Conservation (phyloP, 352 stramenopile genomes). For the Pythium vanterpoolii region DNA sequence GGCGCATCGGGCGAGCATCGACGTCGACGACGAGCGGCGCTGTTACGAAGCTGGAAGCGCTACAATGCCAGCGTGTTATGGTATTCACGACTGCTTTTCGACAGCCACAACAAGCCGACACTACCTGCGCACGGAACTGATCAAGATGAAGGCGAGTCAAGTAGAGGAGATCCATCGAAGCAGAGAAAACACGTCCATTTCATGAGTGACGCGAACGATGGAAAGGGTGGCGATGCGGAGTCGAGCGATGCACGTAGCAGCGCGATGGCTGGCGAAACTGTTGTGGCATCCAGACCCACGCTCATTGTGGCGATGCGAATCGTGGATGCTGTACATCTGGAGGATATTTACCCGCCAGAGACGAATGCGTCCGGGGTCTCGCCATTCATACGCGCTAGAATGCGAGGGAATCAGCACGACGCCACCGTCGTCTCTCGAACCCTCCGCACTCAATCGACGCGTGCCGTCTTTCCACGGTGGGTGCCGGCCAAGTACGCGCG, state of each 20-base stretch:
- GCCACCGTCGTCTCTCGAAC: neutral
- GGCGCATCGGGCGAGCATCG: slow-evolving; percentile 71
- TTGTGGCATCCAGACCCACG: neutral
- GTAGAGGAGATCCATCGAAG: slow-evolving; percentile 6
- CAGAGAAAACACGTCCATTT: slow-evolving; percentile 71
- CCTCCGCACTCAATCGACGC: slow-evolving; percentile 24
- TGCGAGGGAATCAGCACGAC: slow-evolving; percentile 6
- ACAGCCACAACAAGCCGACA: slow-evolving; percentile 15
- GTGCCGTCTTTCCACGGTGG: slow-evolving; percentile 63
- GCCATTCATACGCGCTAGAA: slow-evolving; percentile 19
- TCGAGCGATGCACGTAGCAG: neutral
- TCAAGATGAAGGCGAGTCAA: neutral
- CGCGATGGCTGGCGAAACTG: neutral
- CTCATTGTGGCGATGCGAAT: slow-evolving; percentile 17
- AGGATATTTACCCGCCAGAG: slow-evolving; percentile 23
- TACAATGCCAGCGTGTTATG: slow-evolving; percentile 71
- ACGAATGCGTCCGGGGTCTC: slow-evolving; percentile 11
- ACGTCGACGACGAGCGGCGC: slow-evolving; percentile 51
- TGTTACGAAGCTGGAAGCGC: slow-evolving; percentile 76
- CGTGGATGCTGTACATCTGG: slow-evolving; percentile 19
- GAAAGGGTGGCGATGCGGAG: neutral
- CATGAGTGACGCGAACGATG: slow-evolving; percentile 26
- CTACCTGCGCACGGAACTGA: neutral
- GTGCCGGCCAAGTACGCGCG: slow-evolving; percentile 42
- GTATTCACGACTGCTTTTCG: slow-evolving; percentile 35